Evolutionary conservation across 371 early-diverging fungal species (phyloP), one percentile per base, ranked within the genome.

Genomic region (Conidiobolus incongruus): DNA sequence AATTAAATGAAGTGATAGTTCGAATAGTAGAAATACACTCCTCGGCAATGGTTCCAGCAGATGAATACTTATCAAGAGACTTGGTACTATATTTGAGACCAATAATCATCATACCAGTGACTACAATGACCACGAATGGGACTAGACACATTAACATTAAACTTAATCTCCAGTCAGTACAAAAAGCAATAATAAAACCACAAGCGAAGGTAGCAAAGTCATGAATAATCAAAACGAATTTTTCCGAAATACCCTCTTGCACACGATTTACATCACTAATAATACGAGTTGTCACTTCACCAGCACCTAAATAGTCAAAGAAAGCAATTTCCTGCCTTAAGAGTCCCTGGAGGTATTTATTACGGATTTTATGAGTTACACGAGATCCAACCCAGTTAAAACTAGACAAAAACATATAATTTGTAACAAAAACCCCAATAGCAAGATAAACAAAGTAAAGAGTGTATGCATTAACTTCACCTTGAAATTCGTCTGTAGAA

Each of bases 251-350:
- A 38, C 93, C 86, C 58, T 83, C 86, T 53, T 81, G 81, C 37
- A 85, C 66, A 38, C 81, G 47, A 39, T 86, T 65, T 33, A 76
- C 70, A 61, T 88, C 75, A 52, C 72, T 65, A n/a, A 78, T 72
- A 15, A 85, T 66, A 43, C 81, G 69, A 75, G 59, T 75, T 8
- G 76, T 78, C 32, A 74, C 58, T 38, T 74, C 73, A 28, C 77
- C 81, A 46, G 66, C 54, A 52, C 67, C 65, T 36, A 69, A 58
- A 31, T 60, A 63, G 48, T 97, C 97, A 52, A 87, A 92, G 78
- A 83, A 97, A 16, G 71, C 76, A 46, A 88, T 70, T 19, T 95
- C 84, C 54, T 94, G 92, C 24, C 82, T 72, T 30, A 97, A 60
- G 32, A 88, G 64, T 22, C 76, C 76, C 29, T 77, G 77, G 47